Conservation (phyloP, 2,329 filamentous ascomycete genomes). For the Fusarium luffae region DNA sequence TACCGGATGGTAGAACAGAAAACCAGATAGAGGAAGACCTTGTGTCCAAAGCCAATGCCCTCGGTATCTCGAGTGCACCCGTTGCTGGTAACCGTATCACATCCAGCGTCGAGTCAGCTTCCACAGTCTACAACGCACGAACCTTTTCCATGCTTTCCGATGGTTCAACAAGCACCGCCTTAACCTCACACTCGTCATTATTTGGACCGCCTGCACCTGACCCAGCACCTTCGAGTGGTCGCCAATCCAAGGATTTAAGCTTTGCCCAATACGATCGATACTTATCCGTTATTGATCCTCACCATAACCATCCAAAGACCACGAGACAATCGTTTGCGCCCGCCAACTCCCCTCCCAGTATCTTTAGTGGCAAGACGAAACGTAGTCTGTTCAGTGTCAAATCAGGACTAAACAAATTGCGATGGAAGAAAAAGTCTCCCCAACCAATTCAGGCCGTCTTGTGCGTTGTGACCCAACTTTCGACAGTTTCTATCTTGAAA, state of each 20-base stretch:
- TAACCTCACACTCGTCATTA: constrained; percentile 58
- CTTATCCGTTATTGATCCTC: constrained; percentile 57
- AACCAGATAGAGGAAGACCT: constrained; percentile 53
- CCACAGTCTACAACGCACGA: constrained; percentile 56
- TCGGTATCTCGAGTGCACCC: constrained; percentile 50
- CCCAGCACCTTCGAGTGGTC: constrained; percentile 40
- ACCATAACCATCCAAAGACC: constrained; percentile 57
- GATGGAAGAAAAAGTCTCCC: constrained; percentile 53
- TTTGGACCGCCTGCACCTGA: constrained; percentile 44
- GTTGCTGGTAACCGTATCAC: constrained; percentile 51
- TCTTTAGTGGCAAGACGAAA: constrained; percentile 58
- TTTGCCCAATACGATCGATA: constrained; percentile 66
- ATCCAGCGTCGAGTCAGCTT: constrained; percentile 57
- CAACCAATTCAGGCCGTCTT: constrained; percentile 46
- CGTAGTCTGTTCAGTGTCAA: constrained; percentile 60
- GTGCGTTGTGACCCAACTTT: constrained; percentile 42
- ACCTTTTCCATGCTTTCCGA: constrained; percentile 58
- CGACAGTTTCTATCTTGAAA: constrained; percentile 17
- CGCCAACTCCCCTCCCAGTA: constrained; percentile 51
- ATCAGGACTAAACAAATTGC: constrained; percentile 57
- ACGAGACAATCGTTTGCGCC: constrained; percentile 48
- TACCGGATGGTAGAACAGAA: constrained; percentile 51
- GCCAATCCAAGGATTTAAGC: constrained; percentile 54
- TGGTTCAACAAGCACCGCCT: constrained; percentile 54
- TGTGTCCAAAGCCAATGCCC: constrained; percentile 49